Evolutionary conservation across 257 asterid genomes (phyloP), one percentile per base, ranked within the genome.

Genomic region (Gentiana dahurica): DNA sequence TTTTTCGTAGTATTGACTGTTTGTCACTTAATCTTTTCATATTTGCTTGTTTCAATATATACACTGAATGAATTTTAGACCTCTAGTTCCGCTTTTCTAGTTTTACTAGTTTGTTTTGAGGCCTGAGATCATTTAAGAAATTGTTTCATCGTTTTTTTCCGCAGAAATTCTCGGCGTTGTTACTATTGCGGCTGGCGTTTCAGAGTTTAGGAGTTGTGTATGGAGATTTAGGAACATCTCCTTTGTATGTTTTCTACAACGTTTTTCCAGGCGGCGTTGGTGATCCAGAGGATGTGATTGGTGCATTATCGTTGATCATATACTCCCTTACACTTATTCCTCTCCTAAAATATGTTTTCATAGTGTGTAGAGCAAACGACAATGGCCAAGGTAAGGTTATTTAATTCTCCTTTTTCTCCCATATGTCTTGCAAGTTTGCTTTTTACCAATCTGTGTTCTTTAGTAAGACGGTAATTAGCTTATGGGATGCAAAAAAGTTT

Each of bases 211-310:
- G 99, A 62, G 94, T 93, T 47, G 99, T 93, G 33, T 93, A 93
- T 58, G 99, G 99, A 54, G 99, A 93, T 81, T 69, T 93, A 73
- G 99, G 97, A 51, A 93, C 99, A 0, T 93, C 99, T 59, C 99
- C 99, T 0, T 74, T 93, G 71, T 93, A 93, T 68, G 99, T 93
- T 51, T 93, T 89, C 87, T 75, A 86, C 77, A 93, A 93, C 63
- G 89, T 94, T 33, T 93, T 93, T 70, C 99, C 99, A 15, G 81
- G 68, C 13, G 87, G 87, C 64, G 79, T 93, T 60, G 75, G 80
- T 2, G 87, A 93, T 50, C 59, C 89, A 0, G 94, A 93, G 68
- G 99, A 93, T 71, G 69, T 89, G 54, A 69, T 89, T 43, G 99
- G 99, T 1, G 97, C 97, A 65, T 94, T 93, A 55, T 93, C 99